phyloP scores from a whole-genome alignment of 768 basidiomycete species.

The Trametes punicea region DNA sequence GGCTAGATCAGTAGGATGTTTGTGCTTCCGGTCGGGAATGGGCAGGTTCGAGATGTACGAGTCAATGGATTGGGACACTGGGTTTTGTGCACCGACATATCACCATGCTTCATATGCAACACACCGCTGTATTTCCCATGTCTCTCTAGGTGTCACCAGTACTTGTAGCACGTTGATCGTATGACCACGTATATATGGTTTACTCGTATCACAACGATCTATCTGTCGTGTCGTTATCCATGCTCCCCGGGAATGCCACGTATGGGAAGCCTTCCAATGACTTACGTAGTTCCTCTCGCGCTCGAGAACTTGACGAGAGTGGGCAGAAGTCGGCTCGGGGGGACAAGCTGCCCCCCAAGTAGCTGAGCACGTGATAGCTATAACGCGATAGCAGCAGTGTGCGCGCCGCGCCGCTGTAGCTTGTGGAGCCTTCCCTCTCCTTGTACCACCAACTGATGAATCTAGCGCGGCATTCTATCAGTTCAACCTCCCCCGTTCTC shows the following conservation, averaged over 20 bases:
- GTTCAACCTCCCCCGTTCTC: slow-evolving; percentile 68
- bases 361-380: slow-evolving; percentile 13
- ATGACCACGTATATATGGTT: slow-evolving; percentile 14
- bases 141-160: slow-evolving; percentile 20
- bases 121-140: slow-evolving; percentile 14
- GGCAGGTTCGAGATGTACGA: slow-evolving; percentile 3
- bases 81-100: slow-evolving; percentile 14
- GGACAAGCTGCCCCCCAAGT: slow-evolving; percentile 6
- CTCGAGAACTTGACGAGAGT: too few species aligned
- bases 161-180: slow-evolving; percentile 15
- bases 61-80: slow-evolving; percentile 8
- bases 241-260: not conserved
- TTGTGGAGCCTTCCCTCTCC: slow-evolving; percentile 4
- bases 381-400: slow-evolving; percentile 13
- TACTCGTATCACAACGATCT: slow-evolving; percentile 14
- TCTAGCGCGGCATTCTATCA: slow-evolving; percentile 81
- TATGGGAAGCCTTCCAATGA: too few species aligned
- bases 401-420: slow-evolving; percentile 10
- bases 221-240: slow-evolving; percentile 3
- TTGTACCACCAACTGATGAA: slow-evolving; percentile 56
- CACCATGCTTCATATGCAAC: slow-evolving; percentile 11
- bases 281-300: too few species aligned
- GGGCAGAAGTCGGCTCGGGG: not conserved
- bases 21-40: not conserved
- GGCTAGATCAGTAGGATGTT: slow-evolving; percentile 2